These are phyloP conservation scores for Meyerozyma elateridarum DNA, from an alignment of 1,139 yeast species.

Conservation along the genomic window DNA sequence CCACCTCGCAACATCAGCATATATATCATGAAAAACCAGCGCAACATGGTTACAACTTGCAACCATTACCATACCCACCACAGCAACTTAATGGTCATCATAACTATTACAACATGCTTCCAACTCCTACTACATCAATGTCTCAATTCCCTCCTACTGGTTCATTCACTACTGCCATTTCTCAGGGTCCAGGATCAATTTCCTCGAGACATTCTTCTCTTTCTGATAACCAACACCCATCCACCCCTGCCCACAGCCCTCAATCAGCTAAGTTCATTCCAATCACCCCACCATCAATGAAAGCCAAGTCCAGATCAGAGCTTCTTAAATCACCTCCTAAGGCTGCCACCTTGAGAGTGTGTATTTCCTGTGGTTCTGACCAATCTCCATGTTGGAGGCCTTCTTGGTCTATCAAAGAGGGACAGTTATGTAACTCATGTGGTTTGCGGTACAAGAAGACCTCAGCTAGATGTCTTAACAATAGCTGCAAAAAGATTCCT, in stretches of 20 bases:
- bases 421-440: conserved; percentile 94
- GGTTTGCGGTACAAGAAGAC: conserved; percentile 94
- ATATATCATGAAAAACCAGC: neutral
- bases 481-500: conserved; percentile 78
- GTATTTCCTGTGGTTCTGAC: conserved; percentile 87
- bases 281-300: conserved; percentile 40
- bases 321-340: conserved; percentile 34
- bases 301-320: conserved; percentile 27
- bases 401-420: conserved; percentile 83
- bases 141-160: conserved; percentile 1
- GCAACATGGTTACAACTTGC: neutral
- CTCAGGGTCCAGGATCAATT: neutral
- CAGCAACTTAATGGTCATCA: conserved; percentile 4
- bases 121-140: conserved; percentile 1
- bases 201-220: conserved; percentile 5
- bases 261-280: conserved; percentile 32
- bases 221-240: conserved; percentile 2
- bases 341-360: conserved; percentile 45
- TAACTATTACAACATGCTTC: neutral
- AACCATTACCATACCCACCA: conserved; percentile 2
- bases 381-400: conserved; percentile 99
- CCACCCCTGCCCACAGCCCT: conserved; percentile 6
- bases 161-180: neutral
- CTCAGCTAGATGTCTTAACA: conserved; percentile 79
- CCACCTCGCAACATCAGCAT: conserved; percentile 3